These are phyloP conservation scores for Xylariaceae sp. DNA, from an alignment of 2,329 filamentous ascomycete genomes.

Conservation along the genomic window DNA sequence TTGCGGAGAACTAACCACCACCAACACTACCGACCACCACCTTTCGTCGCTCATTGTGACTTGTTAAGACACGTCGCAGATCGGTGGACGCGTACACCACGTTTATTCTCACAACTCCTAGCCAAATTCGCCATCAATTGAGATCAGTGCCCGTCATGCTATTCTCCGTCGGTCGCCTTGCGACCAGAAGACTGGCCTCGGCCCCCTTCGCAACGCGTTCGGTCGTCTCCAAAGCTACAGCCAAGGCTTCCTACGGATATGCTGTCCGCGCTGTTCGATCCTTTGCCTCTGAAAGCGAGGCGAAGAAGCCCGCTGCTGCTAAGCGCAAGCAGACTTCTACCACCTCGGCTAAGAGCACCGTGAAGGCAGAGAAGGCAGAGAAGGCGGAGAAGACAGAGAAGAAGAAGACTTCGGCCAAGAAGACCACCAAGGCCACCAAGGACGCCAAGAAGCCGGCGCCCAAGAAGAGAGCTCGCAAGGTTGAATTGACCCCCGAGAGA, in stretches of 20 bases:
- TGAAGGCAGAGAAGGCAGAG: constrained; percentile 24
- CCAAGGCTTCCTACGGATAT: constrained; percentile 5
- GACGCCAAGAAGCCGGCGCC: background rate
- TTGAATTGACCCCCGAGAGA: constrained; percentile 18
- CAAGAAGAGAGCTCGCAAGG: constrained; percentile 3
- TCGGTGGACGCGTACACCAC: background rate
- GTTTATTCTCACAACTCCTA: background rate
- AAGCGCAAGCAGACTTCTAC: background rate
- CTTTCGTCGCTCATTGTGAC: background rate
- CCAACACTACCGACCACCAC: background rate
- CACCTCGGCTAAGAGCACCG: background rate
- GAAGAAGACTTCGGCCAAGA: constrained; percentile 17
- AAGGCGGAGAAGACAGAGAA: constrained; percentile 24
- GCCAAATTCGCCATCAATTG: background rate
- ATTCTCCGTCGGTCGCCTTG: constrained; percentile 37
- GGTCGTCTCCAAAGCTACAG: constrained; percentile 17
- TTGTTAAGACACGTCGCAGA: background rate
- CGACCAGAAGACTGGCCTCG: constrained; percentile 33
- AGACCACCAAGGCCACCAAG: constrained; percentile 1
- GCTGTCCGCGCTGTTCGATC: constrained; percentile 8
- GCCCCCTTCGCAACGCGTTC: constrained; percentile 20
- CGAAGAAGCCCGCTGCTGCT: constrained; percentile 18
- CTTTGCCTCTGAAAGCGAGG: constrained; percentile 18
- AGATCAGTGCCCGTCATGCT: constrained; percentile 35
- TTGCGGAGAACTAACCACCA: background rate